Percentiles rank a stretch among this genome's conserved stretches.
These are phyloP conservation scores for Leishmania martiniquensis DNA, from an alignment of 208 protist genomes.

Conservation along the genomic window DNA sequence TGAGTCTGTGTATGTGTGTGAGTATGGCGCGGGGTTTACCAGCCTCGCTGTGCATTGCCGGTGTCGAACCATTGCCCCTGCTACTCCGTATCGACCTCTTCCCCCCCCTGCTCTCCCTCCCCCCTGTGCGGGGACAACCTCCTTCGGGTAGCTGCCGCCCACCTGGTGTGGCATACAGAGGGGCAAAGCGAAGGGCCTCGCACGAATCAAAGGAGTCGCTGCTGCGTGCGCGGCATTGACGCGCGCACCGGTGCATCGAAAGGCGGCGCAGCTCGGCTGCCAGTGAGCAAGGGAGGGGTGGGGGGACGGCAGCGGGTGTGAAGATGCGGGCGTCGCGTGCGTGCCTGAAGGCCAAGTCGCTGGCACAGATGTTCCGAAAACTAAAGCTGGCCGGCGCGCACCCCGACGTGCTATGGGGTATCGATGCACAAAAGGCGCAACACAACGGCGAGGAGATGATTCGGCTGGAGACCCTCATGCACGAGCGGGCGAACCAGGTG, in stretches of 20 bases:
- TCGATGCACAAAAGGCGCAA: slow-evolving; percentile 86
- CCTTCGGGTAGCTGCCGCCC: not conserved
- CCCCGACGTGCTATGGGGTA: slow-evolving; percentile 81
- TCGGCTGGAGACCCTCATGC: slow-evolving; percentile 80
- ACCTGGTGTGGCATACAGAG: not conserved
- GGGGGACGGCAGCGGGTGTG: not conserved
- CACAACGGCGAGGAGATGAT: slow-evolving; percentile 91
- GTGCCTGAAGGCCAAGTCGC: slow-evolving; percentile 51
- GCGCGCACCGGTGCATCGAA: too few species aligned
- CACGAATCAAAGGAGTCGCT: too few species aligned
- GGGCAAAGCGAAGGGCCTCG: not conserved
- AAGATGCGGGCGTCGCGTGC: slow-evolving; percentile 18
- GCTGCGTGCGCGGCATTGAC: too few species aligned
- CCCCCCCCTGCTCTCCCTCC: not conserved
- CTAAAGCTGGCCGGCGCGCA: slow-evolving; percentile 86
- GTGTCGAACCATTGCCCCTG: not conserved
- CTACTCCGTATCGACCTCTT: not conserved
- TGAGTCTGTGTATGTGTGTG: not conserved
- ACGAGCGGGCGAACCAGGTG: slow-evolving; percentile 37
- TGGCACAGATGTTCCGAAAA: slow-evolving; percentile 85
- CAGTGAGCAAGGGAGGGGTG: too few species aligned
- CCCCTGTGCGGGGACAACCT: not conserved
- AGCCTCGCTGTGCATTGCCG: not conserved
- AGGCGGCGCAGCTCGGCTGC: too few species aligned
- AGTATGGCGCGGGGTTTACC: not conserved